Percentiles rank a stretch among this genome's conserved stretches.
phyloP scores from a whole-genome alignment of 2,329 filamentous ascomycete species.

The Penicillium vulpinum region DNA sequence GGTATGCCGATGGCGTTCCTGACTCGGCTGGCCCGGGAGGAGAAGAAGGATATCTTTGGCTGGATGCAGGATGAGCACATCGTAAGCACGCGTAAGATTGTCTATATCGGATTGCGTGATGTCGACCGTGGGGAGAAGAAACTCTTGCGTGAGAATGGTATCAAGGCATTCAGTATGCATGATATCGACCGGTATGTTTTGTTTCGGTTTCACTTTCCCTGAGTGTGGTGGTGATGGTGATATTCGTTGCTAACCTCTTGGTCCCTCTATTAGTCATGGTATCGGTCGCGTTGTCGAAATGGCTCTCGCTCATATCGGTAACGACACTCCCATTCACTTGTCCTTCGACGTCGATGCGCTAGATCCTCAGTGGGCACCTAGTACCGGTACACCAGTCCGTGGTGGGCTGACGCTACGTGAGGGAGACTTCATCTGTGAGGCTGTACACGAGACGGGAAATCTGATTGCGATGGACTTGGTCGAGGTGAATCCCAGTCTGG shows the following conservation, averaged over 20 bases:
- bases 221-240: not conserved
- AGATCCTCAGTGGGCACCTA: conserved; percentile 94
- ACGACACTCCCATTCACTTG: conserved; percentile 92
- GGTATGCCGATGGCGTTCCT: conserved; percentile 96
- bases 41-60: conserved; percentile 77
- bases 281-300: conserved; percentile 97
- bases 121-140: conserved; percentile 93
- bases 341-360: conserved; percentile 97
- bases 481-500: conserved; percentile 75
- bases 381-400: conserved; percentile 90
- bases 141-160: conserved; percentile 81
- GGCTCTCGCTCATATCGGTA: conserved; percentile 94
- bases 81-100: conserved; percentile 76
- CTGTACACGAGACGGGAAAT: conserved; percentile 75
- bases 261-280: conserved; percentile 67
- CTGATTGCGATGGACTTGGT: conserved; percentile 79
- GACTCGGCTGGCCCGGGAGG: conserved; percentile 77
- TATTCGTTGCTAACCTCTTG: conserved; percentile 6
- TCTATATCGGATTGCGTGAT: conserved; percentile 94
- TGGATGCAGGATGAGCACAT: conserved; percentile 69
- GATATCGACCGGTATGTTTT: conserved; percentile 78
- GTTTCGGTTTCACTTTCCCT: not conserved
- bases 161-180: conserved; percentile 98
- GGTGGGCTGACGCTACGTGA: conserved; percentile 91
- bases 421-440: conserved; percentile 95